phyloP scores from a whole-genome alignment of 192 early-diverging fungal species.

The Backusella mclennaniae region DNA sequence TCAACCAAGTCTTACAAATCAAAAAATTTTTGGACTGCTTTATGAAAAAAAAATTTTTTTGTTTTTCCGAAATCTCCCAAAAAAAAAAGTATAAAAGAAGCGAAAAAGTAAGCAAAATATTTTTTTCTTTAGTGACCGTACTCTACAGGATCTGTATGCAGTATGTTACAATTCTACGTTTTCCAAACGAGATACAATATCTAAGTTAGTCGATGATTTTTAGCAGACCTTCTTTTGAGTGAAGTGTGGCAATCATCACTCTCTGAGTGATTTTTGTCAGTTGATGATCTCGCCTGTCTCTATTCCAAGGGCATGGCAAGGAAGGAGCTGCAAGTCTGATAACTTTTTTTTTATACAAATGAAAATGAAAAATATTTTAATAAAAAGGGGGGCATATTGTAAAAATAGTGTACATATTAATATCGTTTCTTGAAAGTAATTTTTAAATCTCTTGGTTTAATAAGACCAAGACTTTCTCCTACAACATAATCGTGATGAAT shows the following conservation, averaged over 20 bases:
- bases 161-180: constrained; percentile 33
- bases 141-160: constrained; percentile 37
- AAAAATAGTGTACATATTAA: neutral
- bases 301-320: constrained; percentile 34
- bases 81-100: constrained; percentile 5
- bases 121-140: constrained; percentile 37
- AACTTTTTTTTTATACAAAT: constrained; percentile 15
- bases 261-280: constrained; percentile 19
- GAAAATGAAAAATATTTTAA: neutral
- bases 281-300: constrained; percentile 36
- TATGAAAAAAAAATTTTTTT: neutral
- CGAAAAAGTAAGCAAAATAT: neutral
- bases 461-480: constrained; percentile 13
- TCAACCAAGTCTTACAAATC: no score
- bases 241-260: constrained; percentile 28
- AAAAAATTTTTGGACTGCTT: no score
- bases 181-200: constrained; percentile 28
- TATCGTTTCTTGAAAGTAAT: constrained; percentile 14
- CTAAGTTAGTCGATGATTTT: constrained; percentile 33
- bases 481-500: constrained; percentile 4
- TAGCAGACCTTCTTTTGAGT: constrained; percentile 30
- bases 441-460: neutral
- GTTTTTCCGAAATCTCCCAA: neutral
- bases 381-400: no score
- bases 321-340: constrained; percentile 30